phyloP scores from a whole-genome alignment of 108 stramenopile species.

The Skeletonema marinoi region DNA sequence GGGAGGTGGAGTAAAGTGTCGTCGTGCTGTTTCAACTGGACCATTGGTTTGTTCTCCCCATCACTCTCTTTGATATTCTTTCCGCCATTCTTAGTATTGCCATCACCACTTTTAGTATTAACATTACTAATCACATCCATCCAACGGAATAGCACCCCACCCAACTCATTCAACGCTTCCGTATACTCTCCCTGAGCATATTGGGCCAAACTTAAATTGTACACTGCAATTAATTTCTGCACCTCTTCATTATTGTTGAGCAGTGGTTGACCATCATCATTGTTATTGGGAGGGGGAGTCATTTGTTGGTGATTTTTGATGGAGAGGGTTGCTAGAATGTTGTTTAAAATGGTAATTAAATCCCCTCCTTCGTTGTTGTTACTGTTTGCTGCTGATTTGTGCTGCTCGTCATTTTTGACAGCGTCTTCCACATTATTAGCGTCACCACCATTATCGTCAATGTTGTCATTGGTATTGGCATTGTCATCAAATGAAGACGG shows the following conservation, averaged over 20 bases:
- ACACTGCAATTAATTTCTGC: conserved; percentile 7
- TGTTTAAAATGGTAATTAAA: too few species aligned
- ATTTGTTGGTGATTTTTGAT: not conserved
- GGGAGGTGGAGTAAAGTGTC: not conserved
- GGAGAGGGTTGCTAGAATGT: too few species aligned
- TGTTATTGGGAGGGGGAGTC: not conserved
- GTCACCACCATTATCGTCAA: not conserved
- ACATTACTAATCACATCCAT: not conserved
- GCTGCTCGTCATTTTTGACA: too few species aligned
- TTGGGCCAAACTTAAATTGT: conserved; percentile 18
- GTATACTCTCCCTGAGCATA: conserved; percentile 7
- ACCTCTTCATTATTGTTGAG: not conserved
- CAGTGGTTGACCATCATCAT: not conserved
- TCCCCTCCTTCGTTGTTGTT: too few species aligned
- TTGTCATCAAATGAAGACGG: too few species aligned
- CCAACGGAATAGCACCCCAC: not conserved
- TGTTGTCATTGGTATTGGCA: not conserved
- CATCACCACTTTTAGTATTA: not conserved
- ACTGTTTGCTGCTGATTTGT: too few species aligned
- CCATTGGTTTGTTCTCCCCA: not conserved
- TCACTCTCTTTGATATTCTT: not conserved
- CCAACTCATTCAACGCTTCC: not conserved
- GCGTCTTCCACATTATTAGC: too few species aligned
- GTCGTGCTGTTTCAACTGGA: too few species aligned
- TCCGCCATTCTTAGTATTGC: not conserved